phyloP scores from a whole-genome alignment of 2,329 filamentous ascomycete species.

The Dissoconium aciculare region DNA sequence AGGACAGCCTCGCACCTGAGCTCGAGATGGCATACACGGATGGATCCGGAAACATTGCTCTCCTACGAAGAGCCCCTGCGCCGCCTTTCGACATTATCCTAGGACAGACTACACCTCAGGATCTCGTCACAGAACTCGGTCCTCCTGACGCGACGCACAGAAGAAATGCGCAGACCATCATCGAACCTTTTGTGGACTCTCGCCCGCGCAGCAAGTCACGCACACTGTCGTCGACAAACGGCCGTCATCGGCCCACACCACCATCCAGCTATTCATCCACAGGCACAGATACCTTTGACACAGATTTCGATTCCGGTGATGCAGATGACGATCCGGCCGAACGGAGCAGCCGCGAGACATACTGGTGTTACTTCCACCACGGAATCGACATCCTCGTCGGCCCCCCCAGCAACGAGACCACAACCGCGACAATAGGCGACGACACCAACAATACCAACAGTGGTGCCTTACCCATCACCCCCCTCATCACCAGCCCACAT shows the following conservation, averaged over 20 bases:
- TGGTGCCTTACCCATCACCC: slow-evolving; percentile 7
- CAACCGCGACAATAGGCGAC: slow-evolving; percentile 5
- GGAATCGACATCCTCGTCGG: slow-evolving; percentile 93
- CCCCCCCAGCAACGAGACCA: slow-evolving; percentile 38
- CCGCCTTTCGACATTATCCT: slow-evolving; percentile 57
- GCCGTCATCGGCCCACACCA: slow-evolving; percentile 15
- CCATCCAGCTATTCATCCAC: slow-evolving; percentile 26
- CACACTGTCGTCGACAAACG: slow-evolving; percentile 12
- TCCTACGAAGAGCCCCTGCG: slow-evolving; percentile 56
- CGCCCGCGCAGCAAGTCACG: slow-evolving; percentile 15
- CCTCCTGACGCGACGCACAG: slow-evolving; percentile 82
- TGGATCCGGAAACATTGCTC: slow-evolving; percentile 62
- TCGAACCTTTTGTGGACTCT: slow-evolving; percentile 11
- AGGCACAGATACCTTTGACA: slow-evolving; percentile 30
- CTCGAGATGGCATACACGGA: slow-evolving; percentile 66
- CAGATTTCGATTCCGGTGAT: slow-evolving; percentile 33
- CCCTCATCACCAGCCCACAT: slow-evolving; percentile 27
- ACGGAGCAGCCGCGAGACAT: slow-evolving; percentile 42
- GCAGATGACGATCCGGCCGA: slow-evolving; percentile 48
- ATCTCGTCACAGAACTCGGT: slow-evolving; percentile 77
- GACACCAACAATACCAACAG: neutral
- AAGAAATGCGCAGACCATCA: slow-evolving; percentile 12
- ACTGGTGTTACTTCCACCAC: slow-evolving; percentile 95
- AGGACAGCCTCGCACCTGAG: slow-evolving; percentile 75
- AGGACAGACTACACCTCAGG: slow-evolving; percentile 80